phyloP scores from a whole-genome alignment of 2,329 filamentous ascomycete genomes.

The Fusarium keratoplasticum region DNA sequence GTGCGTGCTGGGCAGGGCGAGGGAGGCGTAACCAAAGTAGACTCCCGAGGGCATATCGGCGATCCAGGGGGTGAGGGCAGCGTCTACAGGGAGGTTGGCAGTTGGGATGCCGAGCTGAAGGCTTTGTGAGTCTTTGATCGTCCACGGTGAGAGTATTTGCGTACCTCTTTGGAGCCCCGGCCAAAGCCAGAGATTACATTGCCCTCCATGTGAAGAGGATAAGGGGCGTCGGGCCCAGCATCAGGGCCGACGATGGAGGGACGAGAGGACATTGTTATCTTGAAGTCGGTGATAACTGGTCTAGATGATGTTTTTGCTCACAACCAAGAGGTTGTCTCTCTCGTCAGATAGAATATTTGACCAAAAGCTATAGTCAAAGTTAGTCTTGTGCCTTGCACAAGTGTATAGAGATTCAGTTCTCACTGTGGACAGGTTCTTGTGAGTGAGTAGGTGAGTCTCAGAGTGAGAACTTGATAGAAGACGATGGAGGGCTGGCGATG shows the following conservation, averaged over 20 bases:
- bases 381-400: not conserved
- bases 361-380: not conserved
- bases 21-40: slow-evolving; percentile 91
- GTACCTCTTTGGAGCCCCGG: slow-evolving; percentile 89
- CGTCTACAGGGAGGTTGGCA: slow-evolving; percentile 86
- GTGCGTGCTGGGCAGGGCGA: slow-evolving; percentile 67
- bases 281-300: not conserved
- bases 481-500: slow-evolving; percentile 21
- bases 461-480: slow-evolving; percentile 23
- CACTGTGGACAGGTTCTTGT: not conserved
- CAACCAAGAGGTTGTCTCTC: not conserved
- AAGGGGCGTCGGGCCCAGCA: slow-evolving; percentile 79
- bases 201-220: slow-evolving; percentile 85
- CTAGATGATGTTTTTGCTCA: not conserved
- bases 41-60: slow-evolving; percentile 78
- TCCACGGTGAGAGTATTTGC: slow-evolving; percentile 17
- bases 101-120: slow-evolving; percentile 91
- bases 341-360: not conserved
- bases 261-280: slow-evolving; percentile 56
- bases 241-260: slow-evolving; percentile 80
- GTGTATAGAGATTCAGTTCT: not conserved
- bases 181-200: slow-evolving; percentile 94
- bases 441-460: slow-evolving; percentile 1
- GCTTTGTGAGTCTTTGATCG: slow-evolving; percentile 6
- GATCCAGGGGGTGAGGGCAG: slow-evolving; percentile 70